These are phyloP conservation scores for Cyanophora paradoxa DNA, from an alignment of 78 protist species.

Conservation along the genomic window DNA sequence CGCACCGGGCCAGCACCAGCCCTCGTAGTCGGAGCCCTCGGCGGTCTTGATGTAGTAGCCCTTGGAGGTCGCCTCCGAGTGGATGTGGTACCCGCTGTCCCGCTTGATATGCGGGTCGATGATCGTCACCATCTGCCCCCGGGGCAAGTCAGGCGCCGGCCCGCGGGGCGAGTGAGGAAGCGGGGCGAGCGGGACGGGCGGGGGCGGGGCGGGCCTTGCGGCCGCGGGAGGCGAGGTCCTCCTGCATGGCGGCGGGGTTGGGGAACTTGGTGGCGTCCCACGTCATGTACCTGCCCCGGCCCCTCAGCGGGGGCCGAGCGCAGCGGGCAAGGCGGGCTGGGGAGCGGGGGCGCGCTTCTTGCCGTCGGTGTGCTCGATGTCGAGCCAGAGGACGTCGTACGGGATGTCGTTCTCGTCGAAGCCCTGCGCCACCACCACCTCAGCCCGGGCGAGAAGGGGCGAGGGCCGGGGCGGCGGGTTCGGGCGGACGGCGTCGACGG, in stretches of 20 bases:
- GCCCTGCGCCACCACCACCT: conserved; percentile 44
- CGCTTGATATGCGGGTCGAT: conserved; percentile 95
- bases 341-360: conserved; percentile 37
- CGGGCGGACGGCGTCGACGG: no score
- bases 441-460: conserved; percentile 1
- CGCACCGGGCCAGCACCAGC: conserved; percentile 97
- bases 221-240: conserved; percentile 57
- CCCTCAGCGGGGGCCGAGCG: no score
- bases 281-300: conserved; percentile 88
- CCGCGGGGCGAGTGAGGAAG: no score
- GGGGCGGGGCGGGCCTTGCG: conserved; percentile 26
- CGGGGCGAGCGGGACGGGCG: not conserved
- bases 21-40: conserved; percentile 79
- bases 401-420: conserved; percentile 88
- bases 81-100: conserved; percentile 65
- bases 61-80: conserved; percentile 61
- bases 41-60: conserved; percentile 69
- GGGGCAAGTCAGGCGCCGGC: no score
- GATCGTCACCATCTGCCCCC: conserved; percentile 78
- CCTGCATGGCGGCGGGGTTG: conserved; percentile 70
- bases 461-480: no score
- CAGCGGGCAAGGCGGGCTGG: no score
- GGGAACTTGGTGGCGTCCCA: conserved; percentile 91
- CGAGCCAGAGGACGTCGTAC: conserved; percentile 96
- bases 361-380: conserved; percentile 97